Base-by-base conservation (phyloP, 352 stramenopile species). In the Globisporangium spinosum region DNA sequence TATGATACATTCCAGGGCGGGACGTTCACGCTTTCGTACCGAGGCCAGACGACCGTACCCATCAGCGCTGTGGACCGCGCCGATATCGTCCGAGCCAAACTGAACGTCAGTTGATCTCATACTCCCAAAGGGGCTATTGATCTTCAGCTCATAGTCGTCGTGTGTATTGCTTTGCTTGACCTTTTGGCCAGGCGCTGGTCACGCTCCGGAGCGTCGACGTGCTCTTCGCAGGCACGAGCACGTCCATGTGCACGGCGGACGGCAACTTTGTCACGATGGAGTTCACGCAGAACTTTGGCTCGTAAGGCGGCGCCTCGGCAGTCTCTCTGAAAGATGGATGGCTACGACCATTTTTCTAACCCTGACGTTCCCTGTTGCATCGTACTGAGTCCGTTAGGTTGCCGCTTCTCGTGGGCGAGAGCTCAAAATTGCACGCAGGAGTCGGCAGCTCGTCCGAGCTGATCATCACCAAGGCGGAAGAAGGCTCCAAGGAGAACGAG, bases 401-500 rank as follows among this genome's bases (percentile, higher is more conserved):
- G 45, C 86, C 86, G n/a, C 70, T 93, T 45, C 75, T 94, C 10
- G 92, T 98, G 7, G 80, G 85, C 27, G 89, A 92, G 65, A 54
- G 77, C 47, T 82, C 78, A 3, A 75, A 80, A 35, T 67, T 93
- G 9, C 82, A 91, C 54, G 77, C 74, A 15, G 76, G 71, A 9
- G 84, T 91, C 20, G 89, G 85, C 47, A 78, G 72, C 38, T 68
- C 67, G 2, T 80, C 77, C 1, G 68, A 72, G 47, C 70, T 94
- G 17, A 70, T 72, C n/a, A 65, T 89, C 53, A 83, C 75, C 40
- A 78, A 89, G 65, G 64, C 76, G 29, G 77, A 97, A 43, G 78
- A 83, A 22, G 93, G 94, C 51, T 94, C 90, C 4, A 98, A 98
- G 70, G 94, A 98, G 73, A 94, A 97, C 71, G 87, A 92, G 32